Conservation (phyloP, 768 basidiomycete genomes). For the Mycena rosella region DNA sequence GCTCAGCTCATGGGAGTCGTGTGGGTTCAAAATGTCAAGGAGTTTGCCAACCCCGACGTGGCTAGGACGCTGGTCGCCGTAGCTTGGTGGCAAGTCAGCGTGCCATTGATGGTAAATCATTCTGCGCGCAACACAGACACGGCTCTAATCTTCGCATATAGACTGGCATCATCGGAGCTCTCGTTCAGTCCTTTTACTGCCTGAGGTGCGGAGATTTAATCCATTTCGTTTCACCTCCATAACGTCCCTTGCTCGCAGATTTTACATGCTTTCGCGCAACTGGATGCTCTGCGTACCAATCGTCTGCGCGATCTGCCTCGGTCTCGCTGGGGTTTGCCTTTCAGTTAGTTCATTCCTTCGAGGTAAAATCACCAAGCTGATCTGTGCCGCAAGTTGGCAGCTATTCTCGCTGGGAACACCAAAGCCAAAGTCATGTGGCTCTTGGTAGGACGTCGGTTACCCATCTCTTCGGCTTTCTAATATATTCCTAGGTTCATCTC, state of each 20-base stretch:
- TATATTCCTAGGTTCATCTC: slow-evolving; percentile 23
- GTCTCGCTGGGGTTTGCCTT: slow-evolving; percentile 27
- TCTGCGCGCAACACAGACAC: no score
- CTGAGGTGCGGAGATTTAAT: slow-evolving; percentile 5
- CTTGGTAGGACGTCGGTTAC: slow-evolving; percentile 5
- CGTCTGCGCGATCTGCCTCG: slow-evolving; percentile 22
- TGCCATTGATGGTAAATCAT: slow-evolving; percentile 23
- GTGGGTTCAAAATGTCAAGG: slow-evolving; percentile 30
- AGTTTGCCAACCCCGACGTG: slow-evolving; percentile 14
- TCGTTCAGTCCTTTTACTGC: slow-evolving; percentile 29
- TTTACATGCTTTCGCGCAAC: slow-evolving; percentile 26
- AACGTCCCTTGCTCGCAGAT: slow-evolving; percentile 1
- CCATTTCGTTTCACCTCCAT: neutral
- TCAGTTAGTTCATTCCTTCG: slow-evolving; percentile 6
- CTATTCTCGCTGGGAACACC: slow-evolving; percentile 18
- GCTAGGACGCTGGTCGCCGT: slow-evolving; percentile 16
- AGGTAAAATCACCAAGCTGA: neutral
- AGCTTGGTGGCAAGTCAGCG: slow-evolving; percentile 29
- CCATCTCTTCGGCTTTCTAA: neutral
- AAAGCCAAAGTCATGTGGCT: slow-evolving; percentile 32
- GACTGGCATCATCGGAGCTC: slow-evolving; percentile 22
- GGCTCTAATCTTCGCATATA: neutral
- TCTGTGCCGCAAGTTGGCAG: slow-evolving; percentile 2
- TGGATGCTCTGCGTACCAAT: slow-evolving; percentile 22
- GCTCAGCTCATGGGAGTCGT: slow-evolving; percentile 23